Evolutionary conservation across 1,284 basidiomycete species (phyloP), one percentile per base, ranked within the genome.

Genomic region (Ceratobasidium sp.): DNA sequence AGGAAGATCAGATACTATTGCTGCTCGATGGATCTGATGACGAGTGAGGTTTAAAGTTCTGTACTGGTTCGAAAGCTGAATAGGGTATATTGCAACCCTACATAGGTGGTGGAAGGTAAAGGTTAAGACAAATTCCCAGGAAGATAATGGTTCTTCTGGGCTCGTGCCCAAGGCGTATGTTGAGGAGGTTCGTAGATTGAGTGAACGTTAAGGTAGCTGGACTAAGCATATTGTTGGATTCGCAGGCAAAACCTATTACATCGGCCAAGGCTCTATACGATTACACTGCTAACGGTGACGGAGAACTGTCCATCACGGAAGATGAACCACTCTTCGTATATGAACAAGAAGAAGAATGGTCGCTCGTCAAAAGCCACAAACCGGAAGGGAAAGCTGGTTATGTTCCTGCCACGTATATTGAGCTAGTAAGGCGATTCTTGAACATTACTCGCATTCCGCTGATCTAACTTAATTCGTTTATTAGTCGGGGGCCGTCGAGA

Each of bases 31-130:
- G 91, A 82, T 91, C 92, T 68, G 95, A 97, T 84, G 94, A 97
- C 82, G 96, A 99, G 93, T 96, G 83, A 83, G 93, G 89, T 57
- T 33, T 42, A 15, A 23, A 64, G 54, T 61, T 61, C 28, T 57
- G 50, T 44, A 38, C 40, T 56, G 40, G 44, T 28, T 73, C 56
- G 44, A 54, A 28, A 28, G 48, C 15, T 59, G 28, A 46, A 44
- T 40, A 44, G 40, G 59, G 28, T 13, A 57, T 7, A 48, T 46
- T 40, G 15, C 71, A 59, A 20, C 17, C 66, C 52, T 77, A 26
- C 64, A 28, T 81, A 97, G 96, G 81, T 97, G 96, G 96, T 96
- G 95, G 95, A 96, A 92, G 84, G 95, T 96, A 76, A 96, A 95
- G 86, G 83, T 92, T 79, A 96, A 93, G 85, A 87, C 88, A n/a